Conservation (phyloP, 2,329 filamentous ascomycete genomes). For the Blastomyces emzantsi region DNA sequence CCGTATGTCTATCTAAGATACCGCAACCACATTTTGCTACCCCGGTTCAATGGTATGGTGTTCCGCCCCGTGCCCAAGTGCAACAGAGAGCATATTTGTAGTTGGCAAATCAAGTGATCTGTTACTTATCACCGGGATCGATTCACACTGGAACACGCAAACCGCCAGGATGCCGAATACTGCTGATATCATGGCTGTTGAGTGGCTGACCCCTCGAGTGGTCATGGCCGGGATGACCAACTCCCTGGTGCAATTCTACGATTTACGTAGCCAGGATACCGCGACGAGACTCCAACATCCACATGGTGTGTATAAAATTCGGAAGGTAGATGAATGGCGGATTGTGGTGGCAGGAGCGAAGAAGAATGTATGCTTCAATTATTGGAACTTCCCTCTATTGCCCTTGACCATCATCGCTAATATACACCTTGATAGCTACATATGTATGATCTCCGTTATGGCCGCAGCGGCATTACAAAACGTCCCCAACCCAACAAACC, state of each 20-base stretch:
- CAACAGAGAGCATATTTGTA: conserved; percentile 26
- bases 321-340: conserved; percentile 28
- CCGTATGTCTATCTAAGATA: neutral
- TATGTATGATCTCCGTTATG: conserved; percentile 36
- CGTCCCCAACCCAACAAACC: conserved; percentile 24
- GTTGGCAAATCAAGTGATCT: conserved; percentile 33
- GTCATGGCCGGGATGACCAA: conserved; percentile 30
- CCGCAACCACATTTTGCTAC: conserved; percentile 17
- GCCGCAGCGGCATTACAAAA: conserved; percentile 22
- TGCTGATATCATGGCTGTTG: conserved; percentile 24
- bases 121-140: conserved; percentile 22
- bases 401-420: neutral
- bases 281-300: conserved; percentile 28
- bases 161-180: conserved; percentile 15
- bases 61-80: conserved; percentile 27
- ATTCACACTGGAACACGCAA: conserved; percentile 24
- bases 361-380: conserved; percentile 20
- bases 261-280: conserved; percentile 27
- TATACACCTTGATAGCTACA: conserved; percentile 24
- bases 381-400: neutral
- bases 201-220: conserved; percentile 31
- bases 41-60: conserved; percentile 28
- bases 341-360: conserved; percentile 28
- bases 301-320: conserved; percentile 28
- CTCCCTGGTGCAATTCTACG: conserved; percentile 29